Conservation (phyloP, 1,284 basidiomycete genomes). For the Cystobasidium slooffiae region DNA sequence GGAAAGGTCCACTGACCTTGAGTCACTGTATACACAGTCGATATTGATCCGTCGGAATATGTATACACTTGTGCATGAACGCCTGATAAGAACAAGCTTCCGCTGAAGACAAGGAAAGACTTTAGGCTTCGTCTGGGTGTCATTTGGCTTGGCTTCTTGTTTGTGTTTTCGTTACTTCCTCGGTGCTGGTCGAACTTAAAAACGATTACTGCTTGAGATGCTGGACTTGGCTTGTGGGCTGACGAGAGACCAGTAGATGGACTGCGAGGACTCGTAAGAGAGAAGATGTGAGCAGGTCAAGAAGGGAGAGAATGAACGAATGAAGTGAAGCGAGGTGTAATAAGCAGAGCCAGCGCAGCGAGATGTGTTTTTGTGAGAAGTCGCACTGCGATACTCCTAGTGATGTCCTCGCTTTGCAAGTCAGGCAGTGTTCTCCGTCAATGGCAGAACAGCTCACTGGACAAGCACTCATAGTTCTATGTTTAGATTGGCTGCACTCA, state of each 20-base stretch:
- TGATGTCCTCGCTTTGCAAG: too few species aligned
- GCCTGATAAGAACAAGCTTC: background rate
- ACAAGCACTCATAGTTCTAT: too few species aligned
- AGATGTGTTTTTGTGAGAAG: background rate
- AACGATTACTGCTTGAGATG: background rate
- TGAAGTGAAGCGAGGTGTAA: background rate
- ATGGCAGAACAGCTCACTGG: too few species aligned
- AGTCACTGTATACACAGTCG: conserved; percentile 29
- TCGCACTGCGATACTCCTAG: background rate
- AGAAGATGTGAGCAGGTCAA: background rate
- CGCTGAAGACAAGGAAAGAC: background rate
- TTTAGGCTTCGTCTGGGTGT: background rate
- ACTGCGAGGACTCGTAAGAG: background rate
- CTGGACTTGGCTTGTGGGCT: background rate
- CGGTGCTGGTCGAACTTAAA: too few species aligned
- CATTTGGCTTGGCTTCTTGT: background rate
- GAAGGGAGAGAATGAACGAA: conserved; percentile 2
- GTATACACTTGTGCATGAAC: conserved; percentile 19
- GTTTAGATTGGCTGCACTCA: too few species aligned
- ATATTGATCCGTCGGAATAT: background rate
- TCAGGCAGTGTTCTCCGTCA: too few species aligned
- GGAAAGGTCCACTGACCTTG: conserved; percentile 20
- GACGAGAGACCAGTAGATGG: background rate
- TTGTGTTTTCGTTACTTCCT: too few species aligned
- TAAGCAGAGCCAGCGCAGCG: background rate